These are phyloP conservation scores for Penicillium sp. DNA, from an alignment of 2,329 filamentous ascomycete genomes.

Conservation along the genomic window DNA sequence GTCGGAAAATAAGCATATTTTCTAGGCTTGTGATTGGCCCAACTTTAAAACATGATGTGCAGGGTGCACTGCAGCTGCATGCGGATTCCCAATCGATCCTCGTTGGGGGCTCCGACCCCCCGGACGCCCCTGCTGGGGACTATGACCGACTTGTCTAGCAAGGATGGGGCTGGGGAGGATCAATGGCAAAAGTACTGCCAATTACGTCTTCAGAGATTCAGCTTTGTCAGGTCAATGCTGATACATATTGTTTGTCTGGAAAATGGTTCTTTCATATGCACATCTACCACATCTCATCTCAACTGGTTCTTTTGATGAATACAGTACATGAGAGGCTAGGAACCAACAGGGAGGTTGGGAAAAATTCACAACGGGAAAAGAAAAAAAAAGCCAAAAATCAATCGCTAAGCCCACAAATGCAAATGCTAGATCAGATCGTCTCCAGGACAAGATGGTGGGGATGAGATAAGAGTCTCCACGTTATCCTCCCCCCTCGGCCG, in stretches of 20 bases:
- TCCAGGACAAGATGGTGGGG: neutral
- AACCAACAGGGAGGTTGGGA: neutral
- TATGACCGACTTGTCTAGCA: neutral
- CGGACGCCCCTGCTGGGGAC: neutral
- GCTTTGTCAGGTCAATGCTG: neutral
- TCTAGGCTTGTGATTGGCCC: constrained; percentile 7
- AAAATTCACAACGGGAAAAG: neutral
- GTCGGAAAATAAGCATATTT: constrained; percentile 15
- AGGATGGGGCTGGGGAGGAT: neutral
- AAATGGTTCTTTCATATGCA: neutral
- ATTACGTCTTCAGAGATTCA: no score
- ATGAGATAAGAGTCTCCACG: neutral
- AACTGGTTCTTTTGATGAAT: neutral
- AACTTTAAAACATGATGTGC: constrained; percentile 5
- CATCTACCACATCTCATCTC: neutral
- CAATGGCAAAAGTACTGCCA: neutral
- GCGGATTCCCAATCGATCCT: constrained; percentile 1
- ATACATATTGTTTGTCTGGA: no score
- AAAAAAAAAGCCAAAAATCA: neutral
- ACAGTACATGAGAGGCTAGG: neutral
- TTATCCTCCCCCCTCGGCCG: neutral
- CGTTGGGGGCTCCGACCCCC: neutral
- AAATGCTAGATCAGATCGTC: constrained; percentile 17
- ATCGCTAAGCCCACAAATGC: constrained; percentile 25
- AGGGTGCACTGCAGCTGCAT: constrained; percentile 8